Percentiles rank a stretch among this genome's conserved stretches.
Conservation (phyloP, 202 grass and related monocot genomes). For the Zoysia matrella region DNA sequence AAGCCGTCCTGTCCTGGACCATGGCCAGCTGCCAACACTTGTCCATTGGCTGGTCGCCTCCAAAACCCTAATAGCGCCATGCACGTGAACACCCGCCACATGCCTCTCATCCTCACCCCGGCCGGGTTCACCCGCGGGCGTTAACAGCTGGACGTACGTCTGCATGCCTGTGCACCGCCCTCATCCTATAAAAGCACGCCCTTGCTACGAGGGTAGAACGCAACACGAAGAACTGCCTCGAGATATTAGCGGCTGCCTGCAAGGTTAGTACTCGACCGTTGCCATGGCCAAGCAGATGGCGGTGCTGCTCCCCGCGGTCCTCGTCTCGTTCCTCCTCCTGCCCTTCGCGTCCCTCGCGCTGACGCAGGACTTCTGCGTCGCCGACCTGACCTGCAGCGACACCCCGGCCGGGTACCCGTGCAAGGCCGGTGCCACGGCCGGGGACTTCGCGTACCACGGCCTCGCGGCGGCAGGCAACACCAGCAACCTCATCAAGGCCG, state of each 20-base stretch:
- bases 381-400: conserved; percentile 49
- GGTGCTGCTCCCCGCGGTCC: conserved; percentile 46
- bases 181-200: conserved; percentile 31
- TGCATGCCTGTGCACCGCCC: background rate
- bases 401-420: conserved; percentile 72
- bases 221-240: background rate
- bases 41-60: conserved; percentile 25
- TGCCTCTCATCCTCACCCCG: conserved; percentile 28
- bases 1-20: conserved; percentile 34
- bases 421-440: conserved; percentile 51
- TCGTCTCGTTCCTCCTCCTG: conserved; percentile 52
- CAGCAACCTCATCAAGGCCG: conserved; percentile 57
- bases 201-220: background rate
- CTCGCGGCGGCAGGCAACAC: conserved; percentile 55
- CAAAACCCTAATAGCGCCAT: conserved; percentile 20
- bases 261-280: background rate
- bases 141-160: conserved; percentile 13
- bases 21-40: conserved; percentile 38
- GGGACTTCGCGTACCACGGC: conserved; percentile 64
- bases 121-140: conserved; percentile 13
- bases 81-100: conserved; percentile 35
- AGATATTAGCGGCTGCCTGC: background rate
- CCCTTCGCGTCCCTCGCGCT: conserved; percentile 36
- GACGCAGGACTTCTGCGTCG: conserved; percentile 81
- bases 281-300: conserved; percentile 35